Conservation (phyloP, 805 yeast species). For the Yarrowia sp. region DNA sequence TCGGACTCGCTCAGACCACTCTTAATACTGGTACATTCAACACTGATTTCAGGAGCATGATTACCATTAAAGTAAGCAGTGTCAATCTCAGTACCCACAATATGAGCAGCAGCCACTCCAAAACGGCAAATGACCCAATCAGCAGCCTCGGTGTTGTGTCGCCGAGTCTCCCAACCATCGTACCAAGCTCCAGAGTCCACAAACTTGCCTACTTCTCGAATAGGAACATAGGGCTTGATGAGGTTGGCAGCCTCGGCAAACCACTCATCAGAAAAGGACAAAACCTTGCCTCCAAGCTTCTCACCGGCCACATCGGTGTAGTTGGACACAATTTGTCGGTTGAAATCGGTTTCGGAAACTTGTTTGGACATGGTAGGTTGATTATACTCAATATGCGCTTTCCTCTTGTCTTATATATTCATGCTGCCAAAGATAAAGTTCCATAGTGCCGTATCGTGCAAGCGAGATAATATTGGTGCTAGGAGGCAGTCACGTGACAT, state of each 20-base stretch:
- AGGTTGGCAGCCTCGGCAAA: conserved; percentile 90
- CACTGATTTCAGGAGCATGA: conserved; percentile 87
- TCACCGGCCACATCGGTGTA: conserved; percentile 72
- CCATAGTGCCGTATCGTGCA: too few relatives aligned
- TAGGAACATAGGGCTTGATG: conserved; percentile 74
- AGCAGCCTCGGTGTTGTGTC: conserved; percentile 80
- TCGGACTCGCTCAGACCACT: conserved; percentile 32
- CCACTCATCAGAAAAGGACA: conserved; percentile 82
- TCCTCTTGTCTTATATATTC: neutral
- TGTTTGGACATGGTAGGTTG: neutral
- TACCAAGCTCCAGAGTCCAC: conserved; percentile 92
- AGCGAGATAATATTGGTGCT: too few relatives aligned
- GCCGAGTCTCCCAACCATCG: conserved; percentile 97
- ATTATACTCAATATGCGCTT: neutral
- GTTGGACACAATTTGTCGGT: conserved; percentile 24
- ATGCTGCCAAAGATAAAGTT: neutral
- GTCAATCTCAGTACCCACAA: conserved; percentile 84
- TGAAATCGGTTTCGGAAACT: neutral
- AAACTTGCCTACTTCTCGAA: conserved; percentile 76
- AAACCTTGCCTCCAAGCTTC: conserved; percentile 73
- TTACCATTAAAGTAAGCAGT: conserved; percentile 94
- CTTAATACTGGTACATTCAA: conserved; percentile 54
- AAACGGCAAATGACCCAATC: conserved; percentile 84
- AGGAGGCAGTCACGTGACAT: neutral
- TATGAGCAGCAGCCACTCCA: conserved; percentile 77